Base-by-base conservation (phyloP, 176 grass and related monocot genomes). In the Zoysia pacifica region DNA sequence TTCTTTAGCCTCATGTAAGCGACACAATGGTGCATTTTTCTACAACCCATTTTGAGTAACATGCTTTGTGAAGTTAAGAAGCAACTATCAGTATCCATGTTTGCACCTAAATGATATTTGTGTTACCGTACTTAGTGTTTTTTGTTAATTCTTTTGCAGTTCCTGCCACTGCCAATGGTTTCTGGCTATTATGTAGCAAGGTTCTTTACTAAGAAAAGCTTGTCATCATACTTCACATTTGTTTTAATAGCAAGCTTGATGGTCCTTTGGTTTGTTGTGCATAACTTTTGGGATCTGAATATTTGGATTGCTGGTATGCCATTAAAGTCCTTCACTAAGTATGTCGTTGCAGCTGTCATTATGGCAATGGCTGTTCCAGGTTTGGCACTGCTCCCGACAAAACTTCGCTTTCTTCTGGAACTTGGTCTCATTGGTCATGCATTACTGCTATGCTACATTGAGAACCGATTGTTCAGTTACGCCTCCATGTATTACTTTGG, bases 221-320 rank as follows among this genome's bases (percentile, higher is more conserved):
- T 99, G 68, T 93, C 92, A 65, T 94, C 96, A 77, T 99, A 99
- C 90, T 99, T 99, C 79, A 84, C 88, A n/a, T 99, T 93, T 93
- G 96, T 99, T 28, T 77, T 84, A 75, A 80, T 99, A 44, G 82
- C 88, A 79, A 99, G 92, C 72, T 72, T 99, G 86, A 95, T 99
- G 92, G 92, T 95, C 74, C 86, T 99, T 45, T 99, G 96, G 92
- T 99, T 99, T 91, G 90, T 99, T 40, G 90, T 95, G 68, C 92
- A 95, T 81, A 94, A 99, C 75, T 99, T 93, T 55, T 99, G 96
- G 96, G 92, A 93, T 87, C 88, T 99, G 16, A 99, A 91, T 89
- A 99, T 99, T 85, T 99, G 96, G 96, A 58, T 99, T 65, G 96
- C 96, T 73, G 96, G 90, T 18, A 99, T 99, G 96, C 82, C 92